Base-by-base conservation (phyloP, 2,329 filamentous ascomycete species). In the Hypoxylon sp. region DNA sequence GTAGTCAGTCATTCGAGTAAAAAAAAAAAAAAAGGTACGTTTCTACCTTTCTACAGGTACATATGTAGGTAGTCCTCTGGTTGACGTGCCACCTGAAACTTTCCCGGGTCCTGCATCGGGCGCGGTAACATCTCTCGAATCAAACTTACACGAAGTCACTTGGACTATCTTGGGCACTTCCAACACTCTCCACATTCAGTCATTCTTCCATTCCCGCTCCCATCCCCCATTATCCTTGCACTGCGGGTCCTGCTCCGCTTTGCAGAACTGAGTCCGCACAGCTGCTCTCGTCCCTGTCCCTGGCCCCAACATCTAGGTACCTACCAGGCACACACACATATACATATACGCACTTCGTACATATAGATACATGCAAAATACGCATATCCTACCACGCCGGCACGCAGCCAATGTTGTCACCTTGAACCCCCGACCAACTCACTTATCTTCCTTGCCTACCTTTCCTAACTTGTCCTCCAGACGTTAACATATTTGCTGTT, bases 241-340 rank as follows among this genome's bases (percentile, higher is more conserved):
- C 37, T 67, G 66, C 66, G 66, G 66, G 66, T 61, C 69, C 63
- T 59, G 63, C 63, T 71, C 69, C 69, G 63, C 66, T 71, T 59
- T 63, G 29, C 61, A 68, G 55, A 64, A 63, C 66, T 66, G 61
- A 46, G 39, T 61, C 50, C 48, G 65, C 62, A 59, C 39, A 52
- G 50, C 50, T 66, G 51, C 42, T 64, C n/a, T 55, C 46, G 54
- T 63, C 59, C 57, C 53, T 69, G 59, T 62, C 60, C 61, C 61
- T 55, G 42, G 58, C 65, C 59, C 68, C 65, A 70, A 68, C 65
- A 53, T 59, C 59, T 63, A 68, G n/a, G 57, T 65, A 59, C 59
- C 59, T 63, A 44, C 39, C 39, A 60, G 59, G 62, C 66, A 65
- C 44, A 59, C 62, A 63, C 47, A 62, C 57, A 57, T 55, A 58